Evolutionary conservation across 345 rosid genomes (phyloP).

Genomic region (Eucalyptus urophylla): DNA sequence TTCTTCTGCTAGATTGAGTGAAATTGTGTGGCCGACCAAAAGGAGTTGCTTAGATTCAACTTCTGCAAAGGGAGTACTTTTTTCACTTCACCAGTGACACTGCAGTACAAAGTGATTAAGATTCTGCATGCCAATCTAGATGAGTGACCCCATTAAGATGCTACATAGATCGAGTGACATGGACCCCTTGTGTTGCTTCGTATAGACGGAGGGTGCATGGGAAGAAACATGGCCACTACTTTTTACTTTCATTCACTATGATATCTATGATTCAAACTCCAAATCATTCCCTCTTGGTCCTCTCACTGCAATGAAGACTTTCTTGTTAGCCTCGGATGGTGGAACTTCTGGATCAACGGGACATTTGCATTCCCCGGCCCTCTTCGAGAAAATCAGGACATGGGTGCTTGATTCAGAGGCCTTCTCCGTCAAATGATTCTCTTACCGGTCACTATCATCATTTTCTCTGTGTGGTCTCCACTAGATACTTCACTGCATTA

Average conservation of each 20-base stretch:
- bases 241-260: neutral
- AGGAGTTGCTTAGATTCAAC: neutral
- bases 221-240: neutral
- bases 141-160: neutral
- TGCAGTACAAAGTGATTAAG: neutral
- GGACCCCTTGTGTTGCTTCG: neutral
- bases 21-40: neutral
- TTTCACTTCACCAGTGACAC: neutral
- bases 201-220: neutral
- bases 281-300: neutral
- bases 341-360: neutral
- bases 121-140: neutral
- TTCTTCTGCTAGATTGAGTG: neutral
- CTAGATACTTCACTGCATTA: neutral
- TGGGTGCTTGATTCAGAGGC: neutral
- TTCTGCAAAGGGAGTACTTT: neutral
- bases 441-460: neutral
- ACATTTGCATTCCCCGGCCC: neutral
- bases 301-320: neutral
- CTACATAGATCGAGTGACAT: neutral
- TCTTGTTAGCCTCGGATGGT: neutral
- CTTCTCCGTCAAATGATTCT: neutral
- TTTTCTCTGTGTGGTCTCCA: neutral
- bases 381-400: neutral
- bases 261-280: neutral